phyloP scores from a whole-genome alignment of 2,329 filamentous ascomycete species.

The Aureobasidium sp. region DNA sequence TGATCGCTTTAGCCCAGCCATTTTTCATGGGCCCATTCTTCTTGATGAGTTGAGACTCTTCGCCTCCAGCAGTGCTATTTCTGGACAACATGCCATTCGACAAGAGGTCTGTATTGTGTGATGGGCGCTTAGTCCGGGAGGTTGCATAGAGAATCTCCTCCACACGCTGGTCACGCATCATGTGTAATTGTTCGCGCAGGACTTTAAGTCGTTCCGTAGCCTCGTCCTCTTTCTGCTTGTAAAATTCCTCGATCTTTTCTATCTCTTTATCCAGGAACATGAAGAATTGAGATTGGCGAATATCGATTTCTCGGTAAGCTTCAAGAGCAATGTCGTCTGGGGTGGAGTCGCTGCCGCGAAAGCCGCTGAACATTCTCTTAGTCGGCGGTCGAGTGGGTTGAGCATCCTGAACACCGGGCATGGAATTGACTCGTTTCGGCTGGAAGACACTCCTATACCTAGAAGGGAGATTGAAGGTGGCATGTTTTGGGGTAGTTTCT shows the following conservation, averaged over 20 bases:
- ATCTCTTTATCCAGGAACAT: slow-evolving; percentile 75
- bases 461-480: slow-evolving; percentile 24
- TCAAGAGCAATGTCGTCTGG: slow-evolving; percentile 47
- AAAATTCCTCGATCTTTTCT: slow-evolving; percentile 87
- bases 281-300: slow-evolving; percentile 78
- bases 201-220: slow-evolving; percentile 63
- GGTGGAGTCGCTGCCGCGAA: slow-evolving; percentile 36
- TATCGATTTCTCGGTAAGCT: slow-evolving; percentile 57
- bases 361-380: slow-evolving; percentile 35
- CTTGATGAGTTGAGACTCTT: slow-evolving; percentile 4
- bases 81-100: background rate
- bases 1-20: slow-evolving; percentile 31
- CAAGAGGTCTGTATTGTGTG: background rate
- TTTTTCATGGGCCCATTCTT: slow-evolving; percentile 14
- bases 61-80: background rate
- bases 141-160: slow-evolving; percentile 54
- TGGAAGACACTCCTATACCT: slow-evolving; percentile 24
- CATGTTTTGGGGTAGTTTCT: slow-evolving; percentile 24
- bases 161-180: slow-evolving; percentile 80
- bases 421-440: slow-evolving; percentile 37
- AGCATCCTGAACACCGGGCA: slow-evolving; percentile 22
- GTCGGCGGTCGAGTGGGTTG: slow-evolving; percentile 30
- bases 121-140: background rate
- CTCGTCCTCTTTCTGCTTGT: slow-evolving; percentile 79
- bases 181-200: slow-evolving; percentile 77